Base-by-base conservation (phyloP, 129 eudicot species). In the Solidago caesia region DNA sequence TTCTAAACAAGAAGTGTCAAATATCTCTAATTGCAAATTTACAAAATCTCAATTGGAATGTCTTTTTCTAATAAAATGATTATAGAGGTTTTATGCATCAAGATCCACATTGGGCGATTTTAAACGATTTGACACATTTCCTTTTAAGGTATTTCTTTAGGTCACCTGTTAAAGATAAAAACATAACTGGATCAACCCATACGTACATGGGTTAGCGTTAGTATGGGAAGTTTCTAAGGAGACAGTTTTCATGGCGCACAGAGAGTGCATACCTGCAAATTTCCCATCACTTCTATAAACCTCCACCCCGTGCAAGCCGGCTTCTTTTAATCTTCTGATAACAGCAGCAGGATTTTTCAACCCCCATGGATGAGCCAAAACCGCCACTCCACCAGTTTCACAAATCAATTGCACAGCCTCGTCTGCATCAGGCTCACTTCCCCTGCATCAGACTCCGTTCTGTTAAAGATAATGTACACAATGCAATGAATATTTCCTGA, bases 341-440 rank as follows among this genome's bases (percentile, higher is more conserved):
- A 92, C 71, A 7, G 85, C 86, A 72, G 79, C 75, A 6, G 98
- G 96, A 79, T 90, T 85, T 74, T 92, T 92, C 66, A 88, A 81
- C 8, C 96, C 92, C 98, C 98, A 92, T 75, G 98, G 98, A 79
- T 92, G 98, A 62, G 98, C 98, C 82, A 92, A 59, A 11, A 92
- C 96, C 14, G 92, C 87, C 59, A 92, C 87, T 6, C 98, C 98
- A 44, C 98, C 96, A 0, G 96, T 92, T 80, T 89, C 87, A 76
- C 89, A 67, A 48, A 92, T 86, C 53, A 92, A 53, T 16, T 69
- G 72, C 76, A 92, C 92, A 1, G 98, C 87, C 60, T 84, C 91
- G 84, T 90, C 96, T 39, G 81, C 90, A 72, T 68, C 80, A 14
- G 98, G 98, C 77, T 92, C 98, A 79, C 96, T 88, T 82, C 98